phyloP scores from a whole-genome alignment of 2,329 filamentous ascomycete genomes.

The Geosmithia putterillii region DNA sequence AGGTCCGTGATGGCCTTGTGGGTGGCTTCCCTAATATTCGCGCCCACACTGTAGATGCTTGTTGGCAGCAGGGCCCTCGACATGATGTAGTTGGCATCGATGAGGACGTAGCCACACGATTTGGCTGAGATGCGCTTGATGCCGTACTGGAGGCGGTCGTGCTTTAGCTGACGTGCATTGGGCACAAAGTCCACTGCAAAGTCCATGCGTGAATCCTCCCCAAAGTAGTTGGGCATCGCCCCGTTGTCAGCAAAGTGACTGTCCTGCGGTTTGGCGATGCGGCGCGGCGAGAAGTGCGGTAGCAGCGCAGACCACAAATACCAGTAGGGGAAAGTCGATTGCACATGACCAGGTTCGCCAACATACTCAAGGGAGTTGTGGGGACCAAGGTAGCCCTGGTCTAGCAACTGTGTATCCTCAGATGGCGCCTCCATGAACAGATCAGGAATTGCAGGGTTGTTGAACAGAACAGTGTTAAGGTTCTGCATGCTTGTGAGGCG shows the following conservation, averaged over 20 bases:
- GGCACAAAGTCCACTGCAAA: constrained; percentile 9
- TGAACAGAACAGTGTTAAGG: neutral
- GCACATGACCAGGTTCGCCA: too few species aligned
- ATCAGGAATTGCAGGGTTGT: neutral
- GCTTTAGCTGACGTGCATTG: constrained; percentile 6
- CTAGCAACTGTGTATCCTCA: neutral
- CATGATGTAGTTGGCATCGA: constrained; percentile 23
- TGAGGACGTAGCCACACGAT: constrained; percentile 47
- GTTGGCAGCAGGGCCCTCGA: constrained; percentile 19
- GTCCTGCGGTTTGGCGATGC: neutral
- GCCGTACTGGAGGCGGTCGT: constrained; percentile 14
- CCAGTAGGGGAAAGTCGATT: constrained; percentile 12
- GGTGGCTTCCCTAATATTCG: constrained; percentile 8
- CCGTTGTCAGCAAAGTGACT: neutral
- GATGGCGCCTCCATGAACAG: neutral
- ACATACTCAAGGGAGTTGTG: neutral
- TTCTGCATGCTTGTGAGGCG: neutral
- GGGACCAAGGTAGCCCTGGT: neutral
- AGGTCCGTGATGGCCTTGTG: constrained; percentile 9
- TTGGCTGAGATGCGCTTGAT: constrained; percentile 35
- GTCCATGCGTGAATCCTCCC: neutral
- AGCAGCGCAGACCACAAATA: constrained; percentile 25
- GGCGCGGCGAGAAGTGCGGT: constrained; percentile 25
- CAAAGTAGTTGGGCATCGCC: neutral
- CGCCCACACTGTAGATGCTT: constrained; percentile 8